These are phyloP conservation scores for Orbilia brochopaga DNA, from an alignment of 2,329 filamentous ascomycete genomes.

Conservation along the genomic window DNA sequence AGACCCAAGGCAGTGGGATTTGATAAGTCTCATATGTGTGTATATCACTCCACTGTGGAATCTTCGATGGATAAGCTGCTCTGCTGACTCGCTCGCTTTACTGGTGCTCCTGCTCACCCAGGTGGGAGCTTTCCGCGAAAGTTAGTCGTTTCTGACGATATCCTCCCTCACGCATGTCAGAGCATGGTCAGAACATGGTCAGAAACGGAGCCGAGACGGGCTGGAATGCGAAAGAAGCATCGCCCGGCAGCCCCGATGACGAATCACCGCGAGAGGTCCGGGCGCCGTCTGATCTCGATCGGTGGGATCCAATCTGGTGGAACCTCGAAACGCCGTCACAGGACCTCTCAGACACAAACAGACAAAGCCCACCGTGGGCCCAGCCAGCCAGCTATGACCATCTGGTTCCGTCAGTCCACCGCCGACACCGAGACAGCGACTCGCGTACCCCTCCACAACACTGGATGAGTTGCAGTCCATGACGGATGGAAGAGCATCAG, in stretches of 20 bases:
- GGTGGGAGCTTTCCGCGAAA: too few relatives aligned
- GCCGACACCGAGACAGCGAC: background rate
- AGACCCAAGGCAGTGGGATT: too few relatives aligned
- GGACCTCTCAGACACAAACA: background rate
- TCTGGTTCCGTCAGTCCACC: slow-evolving; percentile 1
- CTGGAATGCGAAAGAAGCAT: background rate
- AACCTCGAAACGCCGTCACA: slow-evolving; percentile 7
- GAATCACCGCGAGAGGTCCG: background rate
- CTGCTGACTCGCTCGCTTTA: too few relatives aligned
- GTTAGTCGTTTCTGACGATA: too few relatives aligned
- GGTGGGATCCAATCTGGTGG: slow-evolving; percentile 1
- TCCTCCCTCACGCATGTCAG: too few relatives aligned
- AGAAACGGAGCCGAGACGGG: background rate
- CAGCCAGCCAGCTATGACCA: background rate
- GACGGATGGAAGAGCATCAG: background rate
- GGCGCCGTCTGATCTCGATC: background rate
- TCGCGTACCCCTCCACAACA: background rate
- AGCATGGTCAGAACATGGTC: too few relatives aligned
- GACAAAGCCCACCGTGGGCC: background rate
- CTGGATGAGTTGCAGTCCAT: background rate
- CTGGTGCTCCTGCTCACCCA: too few relatives aligned
- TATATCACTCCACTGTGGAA: too few relatives aligned
- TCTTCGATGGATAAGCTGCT: too few relatives aligned
- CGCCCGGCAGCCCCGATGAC: slow-evolving; percentile 4
- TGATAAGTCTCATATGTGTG: too few relatives aligned